Percentiles rank a stretch among this genome's conserved stretches.
Evolutionary conservation across 2,329 filamentous ascomycete genomes (phyloP).

Genomic region (Aspergillus ochraceus): DNA sequence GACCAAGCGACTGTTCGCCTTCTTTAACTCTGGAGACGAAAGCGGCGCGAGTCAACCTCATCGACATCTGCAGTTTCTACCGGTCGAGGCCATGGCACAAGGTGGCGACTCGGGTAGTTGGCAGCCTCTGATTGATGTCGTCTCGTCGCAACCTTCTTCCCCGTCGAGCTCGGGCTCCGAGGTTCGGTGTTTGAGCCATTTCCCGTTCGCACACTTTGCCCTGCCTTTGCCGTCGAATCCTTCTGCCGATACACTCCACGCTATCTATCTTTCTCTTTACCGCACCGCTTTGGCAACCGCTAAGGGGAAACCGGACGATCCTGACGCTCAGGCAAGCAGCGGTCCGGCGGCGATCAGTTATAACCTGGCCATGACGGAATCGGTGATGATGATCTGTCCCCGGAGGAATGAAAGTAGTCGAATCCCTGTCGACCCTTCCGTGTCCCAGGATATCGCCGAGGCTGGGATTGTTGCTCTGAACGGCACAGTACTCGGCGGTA

Average conservation of each 20-base stretch:
- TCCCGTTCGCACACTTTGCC: conserved; percentile 55
- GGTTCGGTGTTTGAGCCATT: conserved; percentile 26
- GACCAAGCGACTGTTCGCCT: conserved; percentile 43
- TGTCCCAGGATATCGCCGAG: conserved; percentile 29
- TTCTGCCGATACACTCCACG: conserved; percentile 35
- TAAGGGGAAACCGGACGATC: conserved; percentile 17
- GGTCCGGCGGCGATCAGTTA: conserved; percentile 54
- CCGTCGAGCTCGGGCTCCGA: conserved; percentile 18
- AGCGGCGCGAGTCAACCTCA: conserved; percentile 52
- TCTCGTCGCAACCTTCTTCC: conserved; percentile 14
- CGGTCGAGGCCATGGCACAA: conserved; percentile 45
- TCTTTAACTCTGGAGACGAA: conserved; percentile 51
- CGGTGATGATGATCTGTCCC: conserved; percentile 56
- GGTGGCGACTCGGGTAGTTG: conserved; percentile 40
- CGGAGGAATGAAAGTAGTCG: conserved; percentile 47
- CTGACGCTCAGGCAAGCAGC: conserved; percentile 19
- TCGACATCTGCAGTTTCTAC: conserved; percentile 50
- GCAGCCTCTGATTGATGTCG: conserved; percentile 50
- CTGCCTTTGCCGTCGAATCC: conserved; percentile 42
- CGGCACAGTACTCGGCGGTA: conserved; percentile 58
- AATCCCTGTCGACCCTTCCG: conserved; percentile 40
- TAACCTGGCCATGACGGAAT: conserved; percentile 58
- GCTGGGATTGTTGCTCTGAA: conserved; percentile 53
- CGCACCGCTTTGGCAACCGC: conserved; percentile 36
- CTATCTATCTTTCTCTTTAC: conserved; percentile 45